Percentiles rank a stretch among this genome's conserved stretches.
phyloP scores from a whole-genome alignment of 768 basidiomycete species.

The Botryobasidium botryosum region DNA sequence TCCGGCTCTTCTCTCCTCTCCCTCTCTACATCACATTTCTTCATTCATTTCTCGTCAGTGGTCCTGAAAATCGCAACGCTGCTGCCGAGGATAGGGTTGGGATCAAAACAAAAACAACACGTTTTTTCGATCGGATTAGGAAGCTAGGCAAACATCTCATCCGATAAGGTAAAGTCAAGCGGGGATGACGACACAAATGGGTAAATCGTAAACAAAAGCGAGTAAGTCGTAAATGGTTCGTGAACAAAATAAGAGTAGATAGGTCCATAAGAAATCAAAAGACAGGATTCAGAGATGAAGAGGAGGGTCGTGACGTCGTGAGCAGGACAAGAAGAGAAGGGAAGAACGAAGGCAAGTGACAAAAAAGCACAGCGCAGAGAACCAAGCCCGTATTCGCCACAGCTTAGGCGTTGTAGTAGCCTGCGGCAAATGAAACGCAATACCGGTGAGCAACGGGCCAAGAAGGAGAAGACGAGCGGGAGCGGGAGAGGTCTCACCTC shows the following conservation, averaged over 20 bases:
- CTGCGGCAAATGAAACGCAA: conserved; percentile 22
- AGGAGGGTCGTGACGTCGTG: too few relatives aligned
- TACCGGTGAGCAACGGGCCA: conserved; percentile 17
- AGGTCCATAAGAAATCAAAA: not conserved
- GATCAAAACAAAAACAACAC: too few relatives aligned
- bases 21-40: too few relatives aligned
- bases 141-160: too few relatives aligned
- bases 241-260: not conserved
- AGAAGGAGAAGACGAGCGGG: conserved; percentile 11
- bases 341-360: not conserved
- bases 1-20: too few relatives aligned
- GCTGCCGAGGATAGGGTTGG: too few relatives aligned
- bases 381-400: not conserved
- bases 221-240: not conserved
- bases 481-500: conserved; percentile 33
- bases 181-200: too few relatives aligned
- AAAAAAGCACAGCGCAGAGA: not conserved
- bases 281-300: not conserved
- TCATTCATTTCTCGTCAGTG: too few relatives aligned
- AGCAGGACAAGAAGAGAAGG: not conserved
- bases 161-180: too few relatives aligned
- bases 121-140: too few relatives aligned
- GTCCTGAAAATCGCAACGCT: too few relatives aligned
- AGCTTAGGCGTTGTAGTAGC: conserved; percentile 36
- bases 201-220: too few relatives aligned